Base-by-base conservation (phyloP, 108 stramenopile species). In the Schizochytrium sp. region DNA sequence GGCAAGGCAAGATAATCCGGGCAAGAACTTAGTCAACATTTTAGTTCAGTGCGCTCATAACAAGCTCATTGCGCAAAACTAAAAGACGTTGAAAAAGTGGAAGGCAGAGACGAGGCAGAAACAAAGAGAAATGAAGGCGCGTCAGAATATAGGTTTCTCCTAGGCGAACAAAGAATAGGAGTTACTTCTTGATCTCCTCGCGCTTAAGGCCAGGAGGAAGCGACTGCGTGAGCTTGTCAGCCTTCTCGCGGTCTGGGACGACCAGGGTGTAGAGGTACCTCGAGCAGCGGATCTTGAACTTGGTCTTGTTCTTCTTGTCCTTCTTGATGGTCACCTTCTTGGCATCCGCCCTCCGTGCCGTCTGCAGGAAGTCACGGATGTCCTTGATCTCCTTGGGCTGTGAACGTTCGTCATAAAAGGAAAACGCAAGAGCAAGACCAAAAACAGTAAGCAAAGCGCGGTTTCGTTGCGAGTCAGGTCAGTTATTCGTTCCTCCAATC, bases 281-380 rank as follows among this genome's bases (percentile, higher is more conserved):
- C 18, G 5, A n/a, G 89, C 72, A 76, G 72, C 72, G 72, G 69
- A 76, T 72, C 89, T 89, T 89, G 89, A 76, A 76, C 89, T 89
- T 89, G 89, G 53, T 83, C 72, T 71, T 71, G 76, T 76, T 76
- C 58, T 89, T 71, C 55, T 71, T 72, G 28, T 76, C 60, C 60
- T 58, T 71, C 60, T 72, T 87, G 51, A 58, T 89, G 28, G 60
- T 83, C 89, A 57, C 41, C 58, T 58, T 21, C 43, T 47, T 41
- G 51, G 72, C 89, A 55, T 57, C 72, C n/a, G 18, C 19, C 21
- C 48, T 10, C 23, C 72, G 89, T 19, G 89, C 72, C 19, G 25
- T 72, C 58, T 76, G 72, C 76, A 83, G 87, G 51, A 76, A 76
- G 58, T 83, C 72, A 8, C 72, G 51, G 72, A 76, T 83, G 59